phyloP scores from a whole-genome alignment of 2,329 filamentous ascomycete species.

The Fusarium cicatricum region DNA sequence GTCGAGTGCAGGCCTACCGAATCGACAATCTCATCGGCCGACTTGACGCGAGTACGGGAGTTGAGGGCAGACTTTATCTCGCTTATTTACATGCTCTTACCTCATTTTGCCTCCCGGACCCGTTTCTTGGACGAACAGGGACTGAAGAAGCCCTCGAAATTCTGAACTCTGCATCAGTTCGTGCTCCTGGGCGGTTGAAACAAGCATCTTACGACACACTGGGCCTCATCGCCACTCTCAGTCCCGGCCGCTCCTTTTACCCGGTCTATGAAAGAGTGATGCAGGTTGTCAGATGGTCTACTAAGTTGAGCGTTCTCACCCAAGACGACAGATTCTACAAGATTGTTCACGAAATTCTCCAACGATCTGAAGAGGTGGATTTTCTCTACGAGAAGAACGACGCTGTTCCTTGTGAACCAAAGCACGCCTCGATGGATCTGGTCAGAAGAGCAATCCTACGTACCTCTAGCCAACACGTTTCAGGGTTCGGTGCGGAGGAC shows the following conservation, averaged over 20 bases:
- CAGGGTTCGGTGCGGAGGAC: constrained; percentile 34
- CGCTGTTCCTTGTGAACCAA: rapidly evolving
- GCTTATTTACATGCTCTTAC: constrained; percentile 64
- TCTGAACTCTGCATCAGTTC: constrained; percentile 56
- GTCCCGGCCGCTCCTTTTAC: constrained; percentile 54
- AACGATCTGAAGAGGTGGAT: neutral
- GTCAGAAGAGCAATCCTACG: constrained; percentile 26
- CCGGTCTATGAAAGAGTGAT: constrained; percentile 51
- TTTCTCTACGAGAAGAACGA: constrained; percentile 19
- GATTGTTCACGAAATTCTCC: neutral
- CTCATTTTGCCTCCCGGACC: constrained; percentile 59
- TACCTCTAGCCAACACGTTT: constrained; percentile 12
- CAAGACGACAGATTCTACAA: constrained; percentile 56
- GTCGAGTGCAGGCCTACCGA: constrained; percentile 52
- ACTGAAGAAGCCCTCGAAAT: constrained; percentile 62
- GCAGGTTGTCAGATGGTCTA: constrained; percentile 57
- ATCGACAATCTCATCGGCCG: constrained; percentile 60
- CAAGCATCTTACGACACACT: neutral
- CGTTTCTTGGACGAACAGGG: constrained; percentile 58
- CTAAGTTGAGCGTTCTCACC: constrained; percentile 48
- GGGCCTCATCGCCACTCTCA: neutral
- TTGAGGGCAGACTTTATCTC: constrained; percentile 61
- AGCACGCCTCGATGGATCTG: neutral
- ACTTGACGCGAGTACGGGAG: constrained; percentile 57
- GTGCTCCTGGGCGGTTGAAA: constrained; percentile 40